phyloP scores from a whole-genome alignment of 73 alveolate species.

The Durusdinium trenchii region DNA sequence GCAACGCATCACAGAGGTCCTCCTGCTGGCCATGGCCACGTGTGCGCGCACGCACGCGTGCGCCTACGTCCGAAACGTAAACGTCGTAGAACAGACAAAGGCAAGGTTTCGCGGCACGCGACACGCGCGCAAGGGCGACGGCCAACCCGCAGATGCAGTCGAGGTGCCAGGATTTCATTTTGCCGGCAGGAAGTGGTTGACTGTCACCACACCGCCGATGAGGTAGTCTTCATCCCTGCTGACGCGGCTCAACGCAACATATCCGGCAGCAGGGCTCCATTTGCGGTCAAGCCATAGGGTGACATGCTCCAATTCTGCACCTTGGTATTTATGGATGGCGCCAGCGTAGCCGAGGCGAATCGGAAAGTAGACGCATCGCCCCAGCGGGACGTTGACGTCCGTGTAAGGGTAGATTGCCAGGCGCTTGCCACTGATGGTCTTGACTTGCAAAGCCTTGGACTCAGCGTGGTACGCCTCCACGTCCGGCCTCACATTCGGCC shows the following conservation, averaged over 20 bases:
- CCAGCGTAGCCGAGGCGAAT: conserved; percentile 60
- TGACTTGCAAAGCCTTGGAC: neutral
- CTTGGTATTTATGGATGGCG: conserved; percentile 44
- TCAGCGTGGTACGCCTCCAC: neutral
- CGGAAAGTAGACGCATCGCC: conserved; percentile 18
- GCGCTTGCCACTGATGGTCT: conserved; percentile 1
- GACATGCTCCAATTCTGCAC: conserved; percentile 5
- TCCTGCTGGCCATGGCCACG: too few relatives aligned
- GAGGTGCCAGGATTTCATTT: too few relatives aligned
- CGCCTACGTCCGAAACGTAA: too few relatives aligned
- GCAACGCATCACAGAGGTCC: too few relatives aligned
- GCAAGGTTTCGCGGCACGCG: too few relatives aligned
- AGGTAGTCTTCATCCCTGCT: conserved; percentile 35
- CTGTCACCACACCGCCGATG: neutral
- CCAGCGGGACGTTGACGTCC: conserved; percentile 14
- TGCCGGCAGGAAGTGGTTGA: conserved; percentile 30
- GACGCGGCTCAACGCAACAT: conserved; percentile 41
- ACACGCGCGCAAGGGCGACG: too few relatives aligned
- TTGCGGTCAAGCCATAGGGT: conserved; percentile 71
- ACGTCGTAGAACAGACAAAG: too few relatives aligned
- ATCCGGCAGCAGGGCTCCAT: neutral
- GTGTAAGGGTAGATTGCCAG: conserved; percentile 21
- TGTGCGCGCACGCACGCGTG: too few relatives aligned
- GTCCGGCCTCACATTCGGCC: conserved; percentile 3
- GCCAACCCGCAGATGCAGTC: too few relatives aligned